Evolutionary conservation across 768 basidiomycete species (phyloP).

Genomic region (Postia placenta): DNA sequence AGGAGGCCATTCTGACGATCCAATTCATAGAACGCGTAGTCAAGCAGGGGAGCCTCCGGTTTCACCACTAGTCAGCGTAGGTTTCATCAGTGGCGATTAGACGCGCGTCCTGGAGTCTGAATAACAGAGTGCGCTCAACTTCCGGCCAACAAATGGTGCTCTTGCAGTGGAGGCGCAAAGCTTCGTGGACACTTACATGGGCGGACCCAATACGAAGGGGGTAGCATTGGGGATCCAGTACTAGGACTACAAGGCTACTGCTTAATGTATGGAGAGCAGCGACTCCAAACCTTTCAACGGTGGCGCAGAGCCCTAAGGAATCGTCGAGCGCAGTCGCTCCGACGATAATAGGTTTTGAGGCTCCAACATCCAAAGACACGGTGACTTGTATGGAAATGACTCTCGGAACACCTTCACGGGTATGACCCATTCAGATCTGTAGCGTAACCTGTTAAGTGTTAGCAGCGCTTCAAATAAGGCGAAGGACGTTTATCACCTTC

Average conservation of each 20-base stretch:
- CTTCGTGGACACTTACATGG: slow-evolving; percentile 11
- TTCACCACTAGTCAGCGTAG: slow-evolving; percentile 11
- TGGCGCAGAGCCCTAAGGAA: slow-evolving; percentile 16
- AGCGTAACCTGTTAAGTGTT: too few relatives aligned
- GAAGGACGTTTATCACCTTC: too few relatives aligned
- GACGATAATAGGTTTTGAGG: too few relatives aligned
- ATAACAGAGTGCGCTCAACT: slow-evolving; percentile 21
- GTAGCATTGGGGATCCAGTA: slow-evolving; percentile 14
- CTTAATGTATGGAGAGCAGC: slow-evolving; percentile 15
- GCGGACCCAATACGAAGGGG: slow-evolving; percentile 13
- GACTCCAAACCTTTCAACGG: slow-evolving; percentile 14
- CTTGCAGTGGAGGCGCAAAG: slow-evolving; percentile 21
- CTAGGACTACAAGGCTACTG: slow-evolving; percentile 15
- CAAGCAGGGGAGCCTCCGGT: slow-evolving; percentile 1
- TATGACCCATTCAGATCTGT: too few relatives aligned
- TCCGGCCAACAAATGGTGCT: slow-evolving; percentile 18
- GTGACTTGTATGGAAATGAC: too few relatives aligned
- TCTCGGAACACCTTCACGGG: too few relatives aligned
- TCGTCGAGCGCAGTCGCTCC: too few relatives aligned
- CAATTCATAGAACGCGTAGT: not conserved
- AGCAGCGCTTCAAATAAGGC: too few relatives aligned
- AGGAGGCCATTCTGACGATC: not conserved
- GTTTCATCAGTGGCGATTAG: slow-evolving; percentile 14
- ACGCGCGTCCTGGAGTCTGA: slow-evolving; percentile 19
- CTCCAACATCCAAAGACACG: too few relatives aligned